phyloP scores from a whole-genome alignment of 495 filamentous ascomycete genomes.

The Geoglossum glabrum region DNA sequence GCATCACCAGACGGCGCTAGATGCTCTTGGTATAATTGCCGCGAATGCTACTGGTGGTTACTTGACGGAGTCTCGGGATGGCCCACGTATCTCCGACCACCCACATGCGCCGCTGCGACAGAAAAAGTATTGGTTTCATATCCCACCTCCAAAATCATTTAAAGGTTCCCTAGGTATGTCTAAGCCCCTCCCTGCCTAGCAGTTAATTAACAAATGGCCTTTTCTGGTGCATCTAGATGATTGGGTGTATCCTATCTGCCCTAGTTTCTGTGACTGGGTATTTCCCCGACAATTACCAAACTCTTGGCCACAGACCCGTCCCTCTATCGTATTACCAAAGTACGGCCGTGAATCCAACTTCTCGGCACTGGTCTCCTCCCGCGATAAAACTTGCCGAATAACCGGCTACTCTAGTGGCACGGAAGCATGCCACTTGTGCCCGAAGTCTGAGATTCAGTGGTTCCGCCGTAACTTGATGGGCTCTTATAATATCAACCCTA shows the following conservation, averaged over 20 bases:
- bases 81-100: background rate
- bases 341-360: background rate
- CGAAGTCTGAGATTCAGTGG: background rate
- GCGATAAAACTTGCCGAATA: background rate
- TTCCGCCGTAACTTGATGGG: background rate
- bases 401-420: background rate
- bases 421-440: background rate
- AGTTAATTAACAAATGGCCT: background rate
- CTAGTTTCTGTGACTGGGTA: background rate
- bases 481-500: background rate
- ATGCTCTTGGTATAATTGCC: background rate
- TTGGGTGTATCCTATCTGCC: background rate
- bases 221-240: background rate
- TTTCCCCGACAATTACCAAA: background rate
- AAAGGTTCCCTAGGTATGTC: background rate
- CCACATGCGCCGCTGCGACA: background rate
- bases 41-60: background rate
- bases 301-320: background rate
- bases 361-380: background rate
- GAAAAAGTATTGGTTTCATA: background rate
- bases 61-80: background rate
- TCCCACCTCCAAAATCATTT: background rate
- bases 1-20: background rate
- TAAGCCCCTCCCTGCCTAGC: background rate
- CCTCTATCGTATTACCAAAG: background rate